Base-by-base conservation (phyloP, 1,139 yeast genomes). In the Yamadazyma buinensis region DNA sequence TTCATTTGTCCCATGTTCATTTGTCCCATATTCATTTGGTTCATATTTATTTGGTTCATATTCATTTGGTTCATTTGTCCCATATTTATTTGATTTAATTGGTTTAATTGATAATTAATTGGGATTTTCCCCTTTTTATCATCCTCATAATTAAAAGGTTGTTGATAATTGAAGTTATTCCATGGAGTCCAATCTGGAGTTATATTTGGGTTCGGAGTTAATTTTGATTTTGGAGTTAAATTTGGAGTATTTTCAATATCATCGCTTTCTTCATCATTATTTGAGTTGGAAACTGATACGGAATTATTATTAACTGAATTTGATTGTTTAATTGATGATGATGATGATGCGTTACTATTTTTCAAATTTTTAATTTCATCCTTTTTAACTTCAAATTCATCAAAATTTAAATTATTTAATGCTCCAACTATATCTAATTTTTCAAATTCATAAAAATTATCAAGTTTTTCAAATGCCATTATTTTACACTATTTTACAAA, bases 401-500 rank as follows among this genome's bases (percentile, higher is more conserved):
- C 72, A 39, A 67, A 55, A 43, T 66, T 60, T 30, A 68, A 56
- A 32, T 58, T 64, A 28, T 61, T 62, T 28, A 67, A 52, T 7
- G 73, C 71, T 7, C 69, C 72, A 23, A 67, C 72, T 26, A 67
- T 64, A 38, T 67, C 73, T 44, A 67, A 56, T 22, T 29, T 29
- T 14, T 29, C 31, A 17, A 29, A 29, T 15, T 29, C 31, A 13
- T 29, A 29, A 29, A n/a, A 29, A 22, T 29, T 29, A 7, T 29
- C 31, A 15, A 29, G 7, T 15, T 29, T 29, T 22, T 29, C 31
- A 15, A 29, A 29, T 29, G 31, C 31, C 31, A 29, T 28, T n/a
- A 29, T 29, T 29, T 29, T 29, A 29, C 31, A 29, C 31, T 29
- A 29, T 29, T 20, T 29, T 29, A 29, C 31, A 29, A n/a, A n/a